A percentile compares a stretch with the other conserved stretches of the same genome.
These are phyloP conservation scores for Colletotrichum higginsianum DNA, from an alignment of 2,329 filamentous ascomycete genomes.

Conservation along the genomic window DNA sequence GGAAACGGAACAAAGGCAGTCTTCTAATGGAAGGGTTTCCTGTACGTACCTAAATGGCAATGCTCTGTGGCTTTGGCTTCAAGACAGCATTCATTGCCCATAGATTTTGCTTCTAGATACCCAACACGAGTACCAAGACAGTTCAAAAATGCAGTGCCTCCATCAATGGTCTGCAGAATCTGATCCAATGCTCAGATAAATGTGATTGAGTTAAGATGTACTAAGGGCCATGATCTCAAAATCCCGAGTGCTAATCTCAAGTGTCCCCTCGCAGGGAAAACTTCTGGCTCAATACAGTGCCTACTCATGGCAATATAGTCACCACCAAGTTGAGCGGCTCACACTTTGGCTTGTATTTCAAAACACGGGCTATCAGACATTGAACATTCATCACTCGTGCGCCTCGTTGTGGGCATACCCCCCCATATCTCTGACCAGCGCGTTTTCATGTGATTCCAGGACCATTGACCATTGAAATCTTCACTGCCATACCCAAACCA, in stretches of 20 bases:
- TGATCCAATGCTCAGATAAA: neutral
- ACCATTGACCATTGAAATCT: neutral
- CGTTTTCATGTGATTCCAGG: neutral
- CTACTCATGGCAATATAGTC: too few species aligned
- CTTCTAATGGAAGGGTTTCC: constrained; percentile 2
- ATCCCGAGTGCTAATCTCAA: too few species aligned
- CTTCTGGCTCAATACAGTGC: neutral
- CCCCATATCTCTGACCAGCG: neutral
- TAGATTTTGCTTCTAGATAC: constrained; percentile 31
- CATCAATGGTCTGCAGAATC: neutral
- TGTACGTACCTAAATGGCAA: constrained; percentile 24
- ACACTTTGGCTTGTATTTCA: constrained; percentile 15
- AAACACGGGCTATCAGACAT: constrained; percentile 30
- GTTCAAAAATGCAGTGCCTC: neutral
- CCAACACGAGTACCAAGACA: constrained; percentile 21
- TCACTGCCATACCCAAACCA: neutral
- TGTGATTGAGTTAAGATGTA: neutral
- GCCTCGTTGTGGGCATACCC: neutral
- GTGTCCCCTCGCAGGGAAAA: neutral
- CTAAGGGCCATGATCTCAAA: too few species aligned
- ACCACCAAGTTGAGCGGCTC: neutral
- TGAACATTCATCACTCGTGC: constrained; percentile 20
- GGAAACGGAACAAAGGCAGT: constrained; percentile 2
- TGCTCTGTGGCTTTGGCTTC: neutral
- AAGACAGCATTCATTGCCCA: neutral